Evolutionary conservation across 192 early-diverging fungal genomes (phyloP), one percentile per base, ranked within the genome.

Genomic region (Chytriomyces sp.): DNA sequence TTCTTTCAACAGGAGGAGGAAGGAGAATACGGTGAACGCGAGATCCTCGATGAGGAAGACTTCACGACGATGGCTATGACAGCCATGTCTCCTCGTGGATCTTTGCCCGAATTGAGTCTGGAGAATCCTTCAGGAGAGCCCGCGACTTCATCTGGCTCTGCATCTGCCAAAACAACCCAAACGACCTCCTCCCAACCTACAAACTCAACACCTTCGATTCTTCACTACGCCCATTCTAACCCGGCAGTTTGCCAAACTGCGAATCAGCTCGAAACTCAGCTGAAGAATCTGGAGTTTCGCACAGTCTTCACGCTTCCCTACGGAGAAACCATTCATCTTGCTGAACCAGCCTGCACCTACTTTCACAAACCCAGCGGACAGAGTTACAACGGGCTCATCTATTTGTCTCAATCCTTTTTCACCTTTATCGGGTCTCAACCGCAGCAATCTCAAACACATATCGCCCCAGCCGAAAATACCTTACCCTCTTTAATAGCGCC

Each of bases 331-430:
- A 78, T 87, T 12, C 39, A 77, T 3, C 37, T 80, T 49, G 77
- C 83, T 32, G 85, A 87, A 52, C 26, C 70, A 4, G 74, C 81
- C 4, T 81, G 77, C 64, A 74, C 77, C 52, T 83, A 68, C 49
- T 80, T 73, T 22, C 77, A 84, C 53, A 76, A 72, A 53, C 55
- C 70, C 2, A 38, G 60, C 7, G 52, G 57, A 10, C 59, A 62
- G 25, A 77, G 39, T 36, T 59, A 52, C 52, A 59, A 77, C 12
- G 85, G 85, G 4, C 80, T 67, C 14, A 68, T 87, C 7, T 81
- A 78, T 54, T 65, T 87, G 4, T 82, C 83, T 5, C 81, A 83
- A 74, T 77, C 81, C 39, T 87, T 81, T 64, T n/a, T 85, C 25
- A 70, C 70, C 33, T 86, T 86, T 64, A 71, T 72, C 63, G 74